Percentiles rank a stretch among this genome's conserved stretches.
Conservation (phyloP, 2,329 filamentous ascomycete genomes). For the Nemania sp. region DNA sequence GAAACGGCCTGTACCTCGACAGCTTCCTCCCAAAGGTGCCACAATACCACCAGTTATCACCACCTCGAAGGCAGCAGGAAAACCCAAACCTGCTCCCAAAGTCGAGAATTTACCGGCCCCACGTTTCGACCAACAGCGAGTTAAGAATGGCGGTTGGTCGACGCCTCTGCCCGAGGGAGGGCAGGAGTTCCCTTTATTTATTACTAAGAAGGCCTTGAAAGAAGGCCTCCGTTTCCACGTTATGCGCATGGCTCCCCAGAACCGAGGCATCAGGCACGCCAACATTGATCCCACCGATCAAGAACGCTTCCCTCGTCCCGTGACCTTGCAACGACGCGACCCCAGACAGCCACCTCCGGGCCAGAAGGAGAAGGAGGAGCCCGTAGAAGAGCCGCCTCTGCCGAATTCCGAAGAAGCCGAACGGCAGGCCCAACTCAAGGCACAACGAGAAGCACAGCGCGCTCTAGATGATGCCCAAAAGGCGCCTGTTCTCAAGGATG, state of each 20-base stretch:
- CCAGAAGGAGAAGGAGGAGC: conserved; percentile 65
- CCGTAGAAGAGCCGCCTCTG: conserved; percentile 47
- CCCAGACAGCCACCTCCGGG: conserved; percentile 71
- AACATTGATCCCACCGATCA: conserved; percentile 69
- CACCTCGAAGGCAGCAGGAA: conserved; percentile 28
- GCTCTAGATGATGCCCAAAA: conserved; percentile 91
- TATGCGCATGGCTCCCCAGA: conserved; percentile 70
- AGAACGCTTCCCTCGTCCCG: conserved; percentile 82
- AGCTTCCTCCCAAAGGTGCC: conserved; percentile 40
- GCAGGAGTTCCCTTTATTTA: conserved; percentile 69
- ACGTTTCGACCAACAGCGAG: conserved; percentile 49
- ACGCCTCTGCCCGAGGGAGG: conserved; percentile 51
- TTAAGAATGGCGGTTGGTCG: conserved; percentile 62
- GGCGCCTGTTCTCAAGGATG: conserved; percentile 74
- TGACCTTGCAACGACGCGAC: conserved; percentile 87
- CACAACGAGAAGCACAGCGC: conserved; percentile 82
- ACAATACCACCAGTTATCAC: conserved; percentile 35
- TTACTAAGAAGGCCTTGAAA: conserved; percentile 79
- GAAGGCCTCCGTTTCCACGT: conserved; percentile 85
- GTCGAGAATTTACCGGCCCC: conserved; percentile 33
- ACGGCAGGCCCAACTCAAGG: conserved; percentile 69
- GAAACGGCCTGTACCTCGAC: conserved; percentile 53
- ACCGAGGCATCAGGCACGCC: conserved; percentile 56
- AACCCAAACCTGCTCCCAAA: conserved; percentile 30
- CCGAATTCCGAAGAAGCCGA: conserved; percentile 64